These are phyloP conservation scores for Beauveria rudraprayagi DNA, from an alignment of 2,329 filamentous ascomycete species.

Conservation along the genomic window DNA sequence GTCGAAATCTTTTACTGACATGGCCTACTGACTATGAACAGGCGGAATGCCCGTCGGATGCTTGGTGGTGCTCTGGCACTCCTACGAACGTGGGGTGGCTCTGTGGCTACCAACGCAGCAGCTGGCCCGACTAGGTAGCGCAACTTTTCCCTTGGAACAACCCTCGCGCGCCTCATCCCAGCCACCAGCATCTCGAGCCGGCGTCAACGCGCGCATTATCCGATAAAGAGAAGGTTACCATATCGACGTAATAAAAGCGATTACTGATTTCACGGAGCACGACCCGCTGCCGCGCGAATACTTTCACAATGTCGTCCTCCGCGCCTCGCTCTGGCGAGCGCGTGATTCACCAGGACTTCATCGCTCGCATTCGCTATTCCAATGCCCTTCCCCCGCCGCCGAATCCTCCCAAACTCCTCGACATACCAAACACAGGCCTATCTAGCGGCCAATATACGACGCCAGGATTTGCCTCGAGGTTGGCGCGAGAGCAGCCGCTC, in stretches of 20 bases:
- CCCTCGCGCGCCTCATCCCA: not conserved
- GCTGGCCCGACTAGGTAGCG: not conserved
- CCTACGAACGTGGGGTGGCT: slow-evolving; percentile 1
- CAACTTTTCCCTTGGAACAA: slow-evolving; percentile 9
- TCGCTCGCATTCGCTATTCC: slow-evolving; percentile 88
- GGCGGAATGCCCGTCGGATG: not conserved
- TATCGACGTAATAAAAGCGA: not conserved
- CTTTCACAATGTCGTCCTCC: slow-evolving; percentile 24
- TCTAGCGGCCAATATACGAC: slow-evolving; percentile 82
- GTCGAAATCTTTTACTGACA: not conserved
- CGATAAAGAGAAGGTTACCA: slow-evolving; percentile 2
- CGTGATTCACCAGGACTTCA: slow-evolving; percentile 86
- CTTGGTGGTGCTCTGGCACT: not conserved
- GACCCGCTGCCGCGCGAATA: slow-evolving; percentile 9
- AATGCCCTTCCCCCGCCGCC: slow-evolving; percentile 93
- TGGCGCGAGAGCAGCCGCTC: slow-evolving; percentile 84
- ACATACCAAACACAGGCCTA: slow-evolving; percentile 90
- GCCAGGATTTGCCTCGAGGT: slow-evolving; percentile 78
- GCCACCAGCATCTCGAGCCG: not conserved
- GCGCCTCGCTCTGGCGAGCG: slow-evolving; percentile 42
- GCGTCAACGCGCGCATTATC: slow-evolving; percentile 14
- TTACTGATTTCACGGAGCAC: not conserved
- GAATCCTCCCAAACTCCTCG: slow-evolving; percentile 90
- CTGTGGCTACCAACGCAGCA: not conserved
- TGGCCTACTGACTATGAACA: not conserved